Evolutionary conservation across 2,329 filamentous ascomycete species (phyloP).

Genomic region (Alternaria atra): DNA sequence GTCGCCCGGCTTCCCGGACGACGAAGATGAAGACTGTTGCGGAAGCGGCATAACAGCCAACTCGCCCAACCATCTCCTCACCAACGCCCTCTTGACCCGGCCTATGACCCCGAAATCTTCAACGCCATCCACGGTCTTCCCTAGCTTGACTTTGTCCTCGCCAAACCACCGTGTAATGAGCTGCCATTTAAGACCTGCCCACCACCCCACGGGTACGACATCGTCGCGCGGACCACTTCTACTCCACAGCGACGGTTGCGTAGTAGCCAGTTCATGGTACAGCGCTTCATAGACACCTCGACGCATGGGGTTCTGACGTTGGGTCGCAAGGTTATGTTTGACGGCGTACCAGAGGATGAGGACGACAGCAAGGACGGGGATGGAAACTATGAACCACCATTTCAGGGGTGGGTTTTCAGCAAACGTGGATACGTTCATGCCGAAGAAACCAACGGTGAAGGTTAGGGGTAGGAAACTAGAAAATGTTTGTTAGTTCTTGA

Average conservation of each 20-base stretch:
- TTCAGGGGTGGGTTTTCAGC: conserved; percentile 27
- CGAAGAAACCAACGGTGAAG: conserved; percentile 60
- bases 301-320: conserved; percentile 56
- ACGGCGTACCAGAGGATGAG: conserved; percentile 59
- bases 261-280: conserved; percentile 58
- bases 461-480: conserved; percentile 65
- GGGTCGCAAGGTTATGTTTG: conserved; percentile 56
- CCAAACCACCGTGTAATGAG: conserved; percentile 59
- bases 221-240: conserved; percentile 55
- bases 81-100: conserved; percentile 52
- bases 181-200: conserved; percentile 58
- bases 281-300: conserved; percentile 62
- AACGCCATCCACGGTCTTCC: conserved; percentile 41
- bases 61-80: conserved; percentile 52
- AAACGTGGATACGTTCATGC: conserved; percentile 63
- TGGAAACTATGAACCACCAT: conserved; percentile 57
- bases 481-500: background rate
- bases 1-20: background rate
- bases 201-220: conserved; percentile 52
- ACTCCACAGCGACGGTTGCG: conserved; percentile 60
- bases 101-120: conserved; percentile 53
- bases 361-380: conserved; percentile 58
- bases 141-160: conserved; percentile 52
- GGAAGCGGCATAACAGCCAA: conserved; percentile 38
- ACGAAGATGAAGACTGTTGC: background rate